Base-by-base conservation (phyloP, 495 filamentous ascomycete genomes). In the Tetracladium marchalianum region DNA sequence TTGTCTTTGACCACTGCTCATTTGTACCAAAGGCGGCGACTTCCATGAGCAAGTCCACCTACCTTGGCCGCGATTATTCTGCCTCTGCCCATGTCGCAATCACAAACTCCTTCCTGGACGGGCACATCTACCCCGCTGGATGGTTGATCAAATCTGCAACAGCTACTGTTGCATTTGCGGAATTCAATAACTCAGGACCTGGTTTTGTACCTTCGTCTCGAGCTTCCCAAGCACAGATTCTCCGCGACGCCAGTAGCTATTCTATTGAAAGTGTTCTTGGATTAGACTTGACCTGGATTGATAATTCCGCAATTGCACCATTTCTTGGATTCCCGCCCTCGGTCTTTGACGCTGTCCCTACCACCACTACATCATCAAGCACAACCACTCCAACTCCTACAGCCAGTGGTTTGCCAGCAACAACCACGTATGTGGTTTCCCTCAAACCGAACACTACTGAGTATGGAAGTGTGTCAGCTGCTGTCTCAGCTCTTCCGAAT, bases 1-100 rank as follows among this genome's bases (percentile, higher is more conserved):
- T 62, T 27, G 59, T 63, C 0, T 62, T 63, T 34, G 58, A 63
- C 40, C 51, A 59, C 17, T 63, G 56, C 44, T 47, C 51, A 6
- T 39, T 62, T 15, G 41, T 51, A 0, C 46, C 55, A 1, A 35
- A 27, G 10, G 5, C 24, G 0, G 10, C 12, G 10, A 46, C 33
- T 8, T 22, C 44, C 5, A 38, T 38, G 43, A 18, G 39, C 1
- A 45, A 46, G 1, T 44, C 55, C 0, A 43, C 52, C 8, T 58
- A 38, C 39, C 47, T 57, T 2, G 54, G 54, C 2, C 45, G 55
- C 0, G 52, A 53, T 31, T 58, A 50, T 27, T 48, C 44, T 17
- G 36, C 44, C 11, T 52, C 47, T 35, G 43, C 55, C 16, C 38
- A 46, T 9, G 55, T 56, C 1, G 55, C 49, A 11, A 47, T 50